Evolutionary conservation across 805 yeast species (phyloP), one percentile per base, ranked within the genome.

Genomic region (Hanseniaspora mollemarum): DNA sequence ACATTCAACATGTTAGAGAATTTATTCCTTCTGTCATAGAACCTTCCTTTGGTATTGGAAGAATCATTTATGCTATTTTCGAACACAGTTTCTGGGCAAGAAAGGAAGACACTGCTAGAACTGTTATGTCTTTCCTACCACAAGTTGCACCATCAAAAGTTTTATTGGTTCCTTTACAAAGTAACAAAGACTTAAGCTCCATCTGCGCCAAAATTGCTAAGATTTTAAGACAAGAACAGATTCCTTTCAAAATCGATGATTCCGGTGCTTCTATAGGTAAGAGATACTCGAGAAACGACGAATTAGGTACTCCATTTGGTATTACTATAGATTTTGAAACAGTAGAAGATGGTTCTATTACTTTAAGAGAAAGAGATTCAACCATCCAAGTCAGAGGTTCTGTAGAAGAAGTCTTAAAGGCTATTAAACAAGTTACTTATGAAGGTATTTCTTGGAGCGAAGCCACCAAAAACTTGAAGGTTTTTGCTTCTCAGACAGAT

Each of bases 1-100:
- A 79, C 63, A 81, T 82, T 46, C 95, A 87, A 70, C 95, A 88
- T 67, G 75, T 92, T 53, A 85, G 97, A 65, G 98, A 94, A 71
- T 92, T 71, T 71, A 85, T 86, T 58, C 99, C 99, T 55, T 87
- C 85, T 65, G 99, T 92, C 55, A 92, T 92, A 62, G 99, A 92
- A 72, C 99, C 99, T 55, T 92, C 99, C 6, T 92, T 92, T 63
- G 99, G 99, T 77, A 83, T 92, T 65, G 98, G 98, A 54, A 88
- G 99, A 73, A 87, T 94, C 67, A 73, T 92, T 57, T 92, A 92
- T 72, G 77, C 95, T 36, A 69, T 90, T 58, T 84, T 88, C 62
- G 99, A 92, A 73, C 99, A 92, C 70, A 75, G 78, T 46, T 92
- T 82, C 83, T 92, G 96, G 95, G 70, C 83, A 51, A 82, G 99